Conservation (phyloP, 345 rosid genomes). For the Microthlaspi erraticum region DNA sequence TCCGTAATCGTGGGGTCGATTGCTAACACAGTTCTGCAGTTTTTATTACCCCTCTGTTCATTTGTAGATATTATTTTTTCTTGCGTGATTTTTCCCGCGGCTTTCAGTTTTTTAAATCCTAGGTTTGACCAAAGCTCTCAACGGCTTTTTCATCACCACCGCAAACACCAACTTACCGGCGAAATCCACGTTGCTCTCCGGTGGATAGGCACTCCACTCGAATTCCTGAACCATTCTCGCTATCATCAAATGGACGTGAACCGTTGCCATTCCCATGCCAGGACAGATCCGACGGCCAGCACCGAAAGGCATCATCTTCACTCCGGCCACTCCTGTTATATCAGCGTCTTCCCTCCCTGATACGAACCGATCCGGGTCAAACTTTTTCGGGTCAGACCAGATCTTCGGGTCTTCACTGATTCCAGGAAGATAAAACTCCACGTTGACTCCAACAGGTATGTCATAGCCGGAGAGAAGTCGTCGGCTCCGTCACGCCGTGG, state of each 20-base stretch:
- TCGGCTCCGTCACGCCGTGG: constrained; percentile 67
- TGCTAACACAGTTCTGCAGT: neutral
- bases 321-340: constrained; percentile 62
- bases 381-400: constrained; percentile 68
- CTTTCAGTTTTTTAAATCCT: constrained; percentile 42
- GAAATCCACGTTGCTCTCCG: constrained; percentile 53
- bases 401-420: constrained; percentile 60
- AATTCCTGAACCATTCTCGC: constrained; percentile 90
- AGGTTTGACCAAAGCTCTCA: constrained; percentile 61
- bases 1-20: neutral
- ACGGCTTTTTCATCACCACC: constrained; percentile 78
- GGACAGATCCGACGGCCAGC: constrained; percentile 83
- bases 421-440: constrained; percentile 61
- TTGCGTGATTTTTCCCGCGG: too few relatives aligned
- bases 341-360: constrained; percentile 67
- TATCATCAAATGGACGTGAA: constrained; percentile 66
- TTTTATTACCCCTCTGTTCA: too few relatives aligned
- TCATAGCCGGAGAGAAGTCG: constrained; percentile 66
- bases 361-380: constrained; percentile 68
- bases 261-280: constrained; percentile 67
- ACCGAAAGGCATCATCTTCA: constrained; percentile 79
- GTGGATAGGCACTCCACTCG: constrained; percentile 66
- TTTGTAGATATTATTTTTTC: too few relatives aligned
- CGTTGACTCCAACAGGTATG: constrained; percentile 56
- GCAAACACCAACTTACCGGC: constrained; percentile 72